phyloP scores from a whole-genome alignment of 768 basidiomycete species.

The Kwoniella dejecticola region DNA sequence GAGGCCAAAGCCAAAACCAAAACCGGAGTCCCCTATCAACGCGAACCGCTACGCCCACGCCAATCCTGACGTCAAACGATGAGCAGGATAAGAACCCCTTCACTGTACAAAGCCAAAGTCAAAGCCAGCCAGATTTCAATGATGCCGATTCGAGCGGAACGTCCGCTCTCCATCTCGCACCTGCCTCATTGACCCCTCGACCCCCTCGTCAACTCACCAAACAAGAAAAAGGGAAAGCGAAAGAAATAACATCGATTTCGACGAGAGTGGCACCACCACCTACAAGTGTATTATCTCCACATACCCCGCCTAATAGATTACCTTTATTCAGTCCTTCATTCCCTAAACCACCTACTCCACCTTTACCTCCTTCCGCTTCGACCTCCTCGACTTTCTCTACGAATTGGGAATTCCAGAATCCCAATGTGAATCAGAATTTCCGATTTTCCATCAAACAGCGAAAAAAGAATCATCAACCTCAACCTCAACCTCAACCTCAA shows the following conservation, averaged over 20 bases:
- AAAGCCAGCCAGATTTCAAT: no score
- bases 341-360: conserved; percentile 7
- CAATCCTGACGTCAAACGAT: no score
- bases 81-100: no score
- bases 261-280: no score
- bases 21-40: not conserved
- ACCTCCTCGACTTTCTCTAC: not conserved
- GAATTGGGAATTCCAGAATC: not conserved
- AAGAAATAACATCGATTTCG: not conserved
- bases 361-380: not conserved
- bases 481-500: no score
- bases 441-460: not conserved
- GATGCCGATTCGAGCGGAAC: no score
- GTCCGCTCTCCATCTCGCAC: not conserved
- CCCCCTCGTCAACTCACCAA: not conserved
- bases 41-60: no score
- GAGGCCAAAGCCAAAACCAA: no score
- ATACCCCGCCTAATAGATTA: not conserved
- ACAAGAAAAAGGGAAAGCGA: conserved; percentile 1
- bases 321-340: not conserved
- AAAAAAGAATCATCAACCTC: not conserved
- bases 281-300: not conserved
- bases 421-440: not conserved
- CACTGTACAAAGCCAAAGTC: no score
- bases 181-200: not conserved